Evolutionary conservation across 805 yeast genomes (phyloP).

Genomic region (Hanseniaspora guilliermondii): DNA sequence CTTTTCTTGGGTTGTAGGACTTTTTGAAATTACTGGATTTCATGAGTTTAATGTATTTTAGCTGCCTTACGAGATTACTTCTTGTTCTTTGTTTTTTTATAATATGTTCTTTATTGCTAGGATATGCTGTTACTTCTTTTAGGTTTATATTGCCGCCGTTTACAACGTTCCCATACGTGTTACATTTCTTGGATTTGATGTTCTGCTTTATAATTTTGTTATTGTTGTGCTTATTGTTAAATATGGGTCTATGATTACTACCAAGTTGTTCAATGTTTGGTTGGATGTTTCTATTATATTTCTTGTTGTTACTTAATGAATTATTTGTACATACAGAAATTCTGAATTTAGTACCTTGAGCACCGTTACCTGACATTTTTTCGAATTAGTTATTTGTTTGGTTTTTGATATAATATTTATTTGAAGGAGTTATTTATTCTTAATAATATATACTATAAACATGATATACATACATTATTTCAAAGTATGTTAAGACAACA

Average conservation of each 20-base stretch:
- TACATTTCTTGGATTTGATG: background rate
- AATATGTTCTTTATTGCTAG: background rate
- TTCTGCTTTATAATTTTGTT: background rate
- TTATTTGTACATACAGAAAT: slow-evolving; percentile 71
- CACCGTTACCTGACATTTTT: slow-evolving; percentile 82
- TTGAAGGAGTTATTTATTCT: no score
- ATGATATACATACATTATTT: background rate
- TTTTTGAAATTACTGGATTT: background rate
- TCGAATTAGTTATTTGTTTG: slow-evolving; percentile 21
- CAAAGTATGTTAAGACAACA: no score
- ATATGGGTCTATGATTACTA: background rate
- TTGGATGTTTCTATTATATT: background rate
- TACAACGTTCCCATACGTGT: no score
- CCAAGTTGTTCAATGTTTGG: background rate
- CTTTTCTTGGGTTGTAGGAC: background rate
- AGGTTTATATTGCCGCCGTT: background rate
- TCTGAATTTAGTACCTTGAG: slow-evolving; percentile 99
- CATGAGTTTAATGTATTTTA: background rate
- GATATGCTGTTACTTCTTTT: background rate
- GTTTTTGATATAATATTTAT: background rate
- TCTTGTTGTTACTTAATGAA: background rate
- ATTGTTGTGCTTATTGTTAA: background rate
- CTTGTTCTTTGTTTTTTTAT: background rate
- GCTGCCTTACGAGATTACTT: background rate
- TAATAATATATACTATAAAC: background rate